Conservation (phyloP, 768 basidiomycete species). For the Phaffia tasmanica region DNA sequence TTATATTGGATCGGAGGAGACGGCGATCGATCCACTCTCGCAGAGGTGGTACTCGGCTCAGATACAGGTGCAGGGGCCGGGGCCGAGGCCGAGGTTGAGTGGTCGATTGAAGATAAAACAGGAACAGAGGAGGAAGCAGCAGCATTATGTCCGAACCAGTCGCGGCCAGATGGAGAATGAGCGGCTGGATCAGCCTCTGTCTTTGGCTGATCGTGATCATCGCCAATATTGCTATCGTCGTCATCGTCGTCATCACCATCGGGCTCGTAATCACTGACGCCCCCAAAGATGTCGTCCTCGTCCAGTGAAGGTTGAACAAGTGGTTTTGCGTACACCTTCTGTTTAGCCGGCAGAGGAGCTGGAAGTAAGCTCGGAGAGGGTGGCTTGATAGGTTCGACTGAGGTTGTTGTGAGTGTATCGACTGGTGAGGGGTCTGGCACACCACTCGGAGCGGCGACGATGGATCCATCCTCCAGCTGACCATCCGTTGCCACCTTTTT, state of each 20-base stretch:
- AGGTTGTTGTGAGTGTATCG: not conserved
- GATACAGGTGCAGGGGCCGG: not conserved
- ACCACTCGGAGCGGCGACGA: not conserved
- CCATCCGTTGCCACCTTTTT: conserved; percentile 7
- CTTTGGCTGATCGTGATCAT: too few relatives aligned
- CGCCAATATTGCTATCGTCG: not conserved
- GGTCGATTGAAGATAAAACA: not conserved
- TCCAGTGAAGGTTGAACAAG: conserved; percentile 5
- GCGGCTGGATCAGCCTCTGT: too few relatives aligned
- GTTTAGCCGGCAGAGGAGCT: not conserved
- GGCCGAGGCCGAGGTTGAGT: not conserved
- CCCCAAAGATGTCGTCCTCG: conserved; percentile 26
- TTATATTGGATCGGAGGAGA: not conserved
- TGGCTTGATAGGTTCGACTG: not conserved
- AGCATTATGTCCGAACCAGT: too few relatives aligned
- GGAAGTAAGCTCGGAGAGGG: conserved; percentile 4
- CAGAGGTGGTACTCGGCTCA: not conserved
- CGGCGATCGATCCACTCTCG: not conserved
- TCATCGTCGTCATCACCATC: conserved; percentile 10
- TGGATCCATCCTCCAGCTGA: not conserved
- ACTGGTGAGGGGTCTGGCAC: not conserved
- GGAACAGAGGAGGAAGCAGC: too few relatives aligned
- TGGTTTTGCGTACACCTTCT: conserved; percentile 18
- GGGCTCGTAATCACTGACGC: conserved; percentile 24
- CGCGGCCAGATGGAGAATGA: too few relatives aligned